These are phyloP conservation scores for Diaporthe longicolla DNA, from an alignment of 2,329 filamentous ascomycete genomes.

Conservation along the genomic window DNA sequence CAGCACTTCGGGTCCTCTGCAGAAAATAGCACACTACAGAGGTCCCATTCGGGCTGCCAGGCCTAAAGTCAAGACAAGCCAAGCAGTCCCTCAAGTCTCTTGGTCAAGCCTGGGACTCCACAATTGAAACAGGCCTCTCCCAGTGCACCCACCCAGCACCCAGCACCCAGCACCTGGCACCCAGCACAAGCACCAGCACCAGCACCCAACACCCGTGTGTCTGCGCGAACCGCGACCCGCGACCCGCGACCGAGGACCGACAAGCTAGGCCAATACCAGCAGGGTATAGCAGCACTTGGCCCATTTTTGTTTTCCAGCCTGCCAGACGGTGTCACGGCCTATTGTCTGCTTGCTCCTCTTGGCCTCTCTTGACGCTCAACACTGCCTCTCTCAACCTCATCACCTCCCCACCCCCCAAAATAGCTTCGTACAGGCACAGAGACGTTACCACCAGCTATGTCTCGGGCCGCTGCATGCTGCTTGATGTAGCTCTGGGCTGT, in stretches of 20 bases:
- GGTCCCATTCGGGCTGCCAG: conserved; percentile 7
- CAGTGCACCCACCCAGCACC: conserved; percentile 3
- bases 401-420: too few relatives aligned
- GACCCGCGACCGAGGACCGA: conserved; percentile 14
- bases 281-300: conserved; percentile 2
- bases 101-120: not conserved
- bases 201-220: too few relatives aligned
- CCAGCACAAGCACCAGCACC: too few relatives aligned
- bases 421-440: conserved; percentile 28
- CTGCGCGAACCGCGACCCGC: too few relatives aligned
- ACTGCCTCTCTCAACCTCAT: conserved; percentile 3
- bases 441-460: conserved; percentile 42
- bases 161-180: not conserved
- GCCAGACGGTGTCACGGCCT: conserved; percentile 10
- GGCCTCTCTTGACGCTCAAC: conserved; percentile 17
- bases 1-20: not conserved
- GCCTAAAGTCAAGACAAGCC: not conserved
- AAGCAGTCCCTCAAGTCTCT: conserved; percentile 4
- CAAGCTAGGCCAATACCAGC: conserved; percentile 22
- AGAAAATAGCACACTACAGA: not conserved
- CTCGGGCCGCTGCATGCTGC: conserved; percentile 40
- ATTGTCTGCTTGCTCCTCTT: not conserved
- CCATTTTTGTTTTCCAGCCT: conserved; percentile 18
- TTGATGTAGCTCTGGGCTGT: conserved; percentile 43
- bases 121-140: conserved; percentile 27